Conservation (phyloP, 129 eudicot genomes). For the Flaveria robusta region DNA sequence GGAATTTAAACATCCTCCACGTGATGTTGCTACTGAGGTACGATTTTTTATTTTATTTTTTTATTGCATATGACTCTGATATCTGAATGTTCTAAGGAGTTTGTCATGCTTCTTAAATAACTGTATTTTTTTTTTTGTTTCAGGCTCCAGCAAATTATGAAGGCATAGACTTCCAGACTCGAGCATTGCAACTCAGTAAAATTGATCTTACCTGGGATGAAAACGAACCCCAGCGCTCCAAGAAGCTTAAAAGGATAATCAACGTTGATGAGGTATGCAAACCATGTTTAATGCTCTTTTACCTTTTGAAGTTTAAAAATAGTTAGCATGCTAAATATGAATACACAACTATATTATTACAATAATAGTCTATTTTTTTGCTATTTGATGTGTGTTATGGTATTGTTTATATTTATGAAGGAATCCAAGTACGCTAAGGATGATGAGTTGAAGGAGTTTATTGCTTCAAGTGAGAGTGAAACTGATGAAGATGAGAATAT, state of each 20-base stretch:
- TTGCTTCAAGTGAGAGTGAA: slow-evolving; percentile 92
- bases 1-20: slow-evolving; percentile 80
- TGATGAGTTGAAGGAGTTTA: slow-evolving; percentile 67
- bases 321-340: not conserved
- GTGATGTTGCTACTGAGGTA: slow-evolving; percentile 96
- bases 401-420: slow-evolving; percentile 40
- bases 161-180: slow-evolving; percentile 81
- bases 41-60: not conserved
- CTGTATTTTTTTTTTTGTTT: not conserved
- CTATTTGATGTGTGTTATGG: slow-evolving; percentile 7
- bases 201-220: slow-evolving; percentile 91
- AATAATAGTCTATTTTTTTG: not conserved
- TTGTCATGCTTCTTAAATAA: not conserved
- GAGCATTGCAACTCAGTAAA: slow-evolving; percentile 82
- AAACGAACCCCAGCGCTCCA: slow-evolving; percentile 82
- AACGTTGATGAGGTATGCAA: slow-evolving; percentile 63
- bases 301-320: not conserved
- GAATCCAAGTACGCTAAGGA: slow-evolving; percentile 48
- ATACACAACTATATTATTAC: not conserved
- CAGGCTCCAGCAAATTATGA: slow-evolving; percentile 80
- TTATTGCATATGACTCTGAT: not conserved
- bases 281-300: not conserved
- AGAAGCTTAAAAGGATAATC: slow-evolving; percentile 69
- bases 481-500: slow-evolving; percentile 55
- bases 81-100: slow-evolving; percentile 2